phyloP scores from a whole-genome alignment of 345 rosid species.

The rapeseed (Brassica napus) region DNA sequence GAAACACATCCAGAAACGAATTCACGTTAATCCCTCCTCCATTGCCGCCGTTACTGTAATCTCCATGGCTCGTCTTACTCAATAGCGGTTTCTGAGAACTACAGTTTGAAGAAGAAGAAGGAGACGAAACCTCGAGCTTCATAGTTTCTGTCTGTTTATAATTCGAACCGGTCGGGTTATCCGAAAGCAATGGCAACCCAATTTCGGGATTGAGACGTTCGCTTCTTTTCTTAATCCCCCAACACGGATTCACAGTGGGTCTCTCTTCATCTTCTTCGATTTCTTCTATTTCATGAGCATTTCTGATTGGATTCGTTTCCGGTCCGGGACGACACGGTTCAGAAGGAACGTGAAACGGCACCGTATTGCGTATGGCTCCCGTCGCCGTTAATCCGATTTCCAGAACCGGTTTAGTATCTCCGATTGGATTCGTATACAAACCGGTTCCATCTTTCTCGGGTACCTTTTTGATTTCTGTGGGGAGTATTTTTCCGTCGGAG shows the following conservation, averaged over 20 bases:
- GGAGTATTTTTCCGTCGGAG: conserved; percentile 49
- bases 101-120: conserved; percentile 23
- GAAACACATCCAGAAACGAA: conserved; percentile 63
- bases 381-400: background rate
- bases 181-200: conserved; percentile 54
- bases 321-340: background rate
- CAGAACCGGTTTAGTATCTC: conserved; percentile 1
- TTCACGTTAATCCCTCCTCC: conserved; percentile 51
- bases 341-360: background rate
- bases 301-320: conserved; percentile 6
- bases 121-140: background rate
- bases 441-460: background rate
- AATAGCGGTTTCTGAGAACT: conserved; percentile 54
- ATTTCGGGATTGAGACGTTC: conserved; percentile 41
- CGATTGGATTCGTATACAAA: background rate
- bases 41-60: conserved; percentile 15
- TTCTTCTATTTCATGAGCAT: conserved; percentile 9
- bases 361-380: background rate
- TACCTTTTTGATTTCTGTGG: conserved; percentile 43
- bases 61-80: conserved; percentile 45
- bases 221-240: conserved; percentile 64
- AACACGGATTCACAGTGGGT: conserved; percentile 52
- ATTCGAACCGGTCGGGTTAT: conserved; percentile 46
- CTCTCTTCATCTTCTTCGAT: conserved; percentile 32
- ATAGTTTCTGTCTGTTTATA: conserved; percentile 34